Evolutionary conservation across 2,329 filamentous ascomycete species (phyloP), one percentile per base, ranked within the genome.

Genomic region (Nemania sp.): DNA sequence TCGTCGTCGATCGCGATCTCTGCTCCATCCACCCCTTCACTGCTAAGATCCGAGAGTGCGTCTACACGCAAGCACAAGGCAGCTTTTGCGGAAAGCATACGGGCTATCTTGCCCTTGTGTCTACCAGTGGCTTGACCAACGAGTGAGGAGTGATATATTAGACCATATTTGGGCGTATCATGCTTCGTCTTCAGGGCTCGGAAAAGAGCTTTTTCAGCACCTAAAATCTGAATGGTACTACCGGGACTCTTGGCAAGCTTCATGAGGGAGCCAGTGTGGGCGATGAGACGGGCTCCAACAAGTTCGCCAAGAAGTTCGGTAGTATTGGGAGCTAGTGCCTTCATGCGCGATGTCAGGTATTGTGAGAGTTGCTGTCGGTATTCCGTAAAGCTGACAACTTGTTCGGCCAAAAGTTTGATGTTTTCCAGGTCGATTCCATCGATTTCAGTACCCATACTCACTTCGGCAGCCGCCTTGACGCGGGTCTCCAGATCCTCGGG

Each of bases 21-120:
- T 56, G 78, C 66, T 22, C 68, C 68, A 48, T 70, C 68, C 15
- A 87, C 80, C 56, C 83, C 84, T 52, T 88, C 83, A 41, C 82
- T 81, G 59, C 83, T 83, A 80, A 89, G 91, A 60, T 92, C 89
- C 49, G 86, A 86, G 39, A 95, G 82, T 23, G 94, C 91, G 73
- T 99, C 94, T 44, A 96, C 89, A 75, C 94, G 91, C 43, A 97
- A 80, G 80, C 92, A 92, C 45, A 99, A 84, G 22, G 94, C 91
- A 41, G 93, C 86, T 81, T 97, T 97, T 64, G 93, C 89, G 43
- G 94, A 89, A 57, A 99, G 83, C 80, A 96, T 91, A 82, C 94
- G 90, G 36, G 94, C 94, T 69, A 99, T 96, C 81, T 99, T 99
- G 67, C 94, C 94, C 86, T 99, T 99, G 81, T 97, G 97, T 80